Conservation (phyloP, 208 protist species). For the Histomonas meleagridis region DNA sequence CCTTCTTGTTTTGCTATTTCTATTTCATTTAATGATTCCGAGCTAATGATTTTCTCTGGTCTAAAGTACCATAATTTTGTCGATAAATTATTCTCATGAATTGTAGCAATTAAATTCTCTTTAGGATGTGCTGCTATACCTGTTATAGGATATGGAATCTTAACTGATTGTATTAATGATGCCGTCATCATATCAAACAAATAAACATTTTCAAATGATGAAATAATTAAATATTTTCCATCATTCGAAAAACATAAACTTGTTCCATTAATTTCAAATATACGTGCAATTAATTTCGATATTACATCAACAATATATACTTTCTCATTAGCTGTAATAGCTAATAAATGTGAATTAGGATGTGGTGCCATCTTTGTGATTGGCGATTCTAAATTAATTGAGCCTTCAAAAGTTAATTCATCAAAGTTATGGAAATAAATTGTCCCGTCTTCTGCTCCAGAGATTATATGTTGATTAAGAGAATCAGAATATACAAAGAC, state of each 20-base stretch:
- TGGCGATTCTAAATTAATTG: not conserved
- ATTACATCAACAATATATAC: not conserved
- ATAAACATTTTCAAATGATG: not conserved
- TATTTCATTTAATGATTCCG: not conserved
- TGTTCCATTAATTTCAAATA: not conserved
- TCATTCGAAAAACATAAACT: not conserved
- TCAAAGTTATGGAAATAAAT: not conserved
- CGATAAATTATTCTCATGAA: not conserved
- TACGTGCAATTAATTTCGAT: not conserved
- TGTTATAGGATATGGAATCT: not conserved
- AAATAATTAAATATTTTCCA: not conserved
- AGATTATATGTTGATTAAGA: not conserved
- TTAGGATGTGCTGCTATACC: not conserved
- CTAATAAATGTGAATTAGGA: not conserved
- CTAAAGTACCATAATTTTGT: slow-evolving; percentile 23
- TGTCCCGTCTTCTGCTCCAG: not conserved
- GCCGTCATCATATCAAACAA: slow-evolving; percentile 20
- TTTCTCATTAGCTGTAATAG: not conserved
- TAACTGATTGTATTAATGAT: not conserved
- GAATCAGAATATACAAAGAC: not conserved
- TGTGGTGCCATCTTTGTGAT: not conserved
- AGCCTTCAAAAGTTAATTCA: not conserved
- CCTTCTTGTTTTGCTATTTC: not conserved
- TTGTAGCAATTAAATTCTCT: not conserved
- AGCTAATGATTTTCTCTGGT: not conserved